Evolutionary conservation across 2,329 filamentous ascomycete genomes (phyloP), one percentile per base, ranked within the genome.

Genomic region (Fusarium sp.): DNA sequence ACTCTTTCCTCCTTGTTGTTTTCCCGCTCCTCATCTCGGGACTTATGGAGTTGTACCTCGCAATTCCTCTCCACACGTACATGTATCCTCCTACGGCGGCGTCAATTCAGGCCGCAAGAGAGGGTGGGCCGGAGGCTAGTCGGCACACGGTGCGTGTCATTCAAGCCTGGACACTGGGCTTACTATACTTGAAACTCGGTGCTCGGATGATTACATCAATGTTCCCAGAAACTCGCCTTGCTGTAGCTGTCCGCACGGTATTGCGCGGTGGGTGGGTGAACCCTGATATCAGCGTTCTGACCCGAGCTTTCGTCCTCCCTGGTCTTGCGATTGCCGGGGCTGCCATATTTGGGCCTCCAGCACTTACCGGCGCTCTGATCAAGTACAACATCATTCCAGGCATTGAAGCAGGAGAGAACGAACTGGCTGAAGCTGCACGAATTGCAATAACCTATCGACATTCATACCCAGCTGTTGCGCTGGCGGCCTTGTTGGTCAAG

Each of bases 81-180:
- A 86, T 93, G 80, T 86, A 89, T 71, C 74, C 81, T 27, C 77
- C 80, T 8, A 78, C 77, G 13, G 77, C 70, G 47, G 79, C 67
- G 44, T 80, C 62, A 52, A 78, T 68, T 41, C 78, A 76, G 71
- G 77, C 79, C 58, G 41, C 65, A 61, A 29, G 74, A 75, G 63
- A 76, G 49, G 71, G 76, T 27, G 72, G 62, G 7, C 65, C 75
- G 9, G 74, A 76, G 54, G 75, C 72, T 11, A 79, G 80, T 18
- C 79, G 80, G 7, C 94, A 97, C 78, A 93, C 91, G 12, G 89
- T 98, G 45, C 92, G 97, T 70, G 87, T 98, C 68, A 91, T 98
- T 45, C 95, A 98, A 79, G 92, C 95, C 64, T 99, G 95, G 94
- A 97, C 95, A 0, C 86, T 99, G 2, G 96, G 96, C 8, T 88